A percentile compares a stretch with the other conserved stretches of the same genome.
Conservation (phyloP, 139 green algal species). For the Nannochloris sp. region DNA sequence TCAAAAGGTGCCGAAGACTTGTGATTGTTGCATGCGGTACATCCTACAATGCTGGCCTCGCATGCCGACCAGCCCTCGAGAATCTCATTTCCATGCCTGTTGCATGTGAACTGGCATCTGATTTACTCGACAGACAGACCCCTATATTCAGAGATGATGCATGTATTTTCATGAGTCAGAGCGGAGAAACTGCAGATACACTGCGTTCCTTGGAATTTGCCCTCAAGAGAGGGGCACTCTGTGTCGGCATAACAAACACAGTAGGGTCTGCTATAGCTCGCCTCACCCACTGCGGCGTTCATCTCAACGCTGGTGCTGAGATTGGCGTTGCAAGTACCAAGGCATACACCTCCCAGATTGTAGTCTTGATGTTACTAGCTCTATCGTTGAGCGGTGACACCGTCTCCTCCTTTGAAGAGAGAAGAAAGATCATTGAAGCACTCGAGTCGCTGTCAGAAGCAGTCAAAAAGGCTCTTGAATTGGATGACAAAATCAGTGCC, state of each 20-base stretch:
- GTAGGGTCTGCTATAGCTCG: conserved; percentile 85
- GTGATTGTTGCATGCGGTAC: conserved; percentile 93
- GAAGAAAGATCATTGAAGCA: conserved; percentile 77
- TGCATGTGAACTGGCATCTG: conserved; percentile 83
- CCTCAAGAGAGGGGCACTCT: conserved; percentile 74
- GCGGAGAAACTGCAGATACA: conserved; percentile 94
- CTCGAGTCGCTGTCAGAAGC: conserved; percentile 58
- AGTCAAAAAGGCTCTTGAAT: conserved; percentile 49
- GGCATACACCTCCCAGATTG: conserved; percentile 73
- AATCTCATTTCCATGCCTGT: conserved; percentile 60
- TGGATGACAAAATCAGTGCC: conserved; percentile 66
- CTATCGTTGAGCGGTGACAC: conserved; percentile 83
- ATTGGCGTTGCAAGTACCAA: conserved; percentile 98
- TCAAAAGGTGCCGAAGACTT: conserved; percentile 66
- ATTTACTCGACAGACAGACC: conserved; percentile 79
- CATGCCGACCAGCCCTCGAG: conserved; percentile 47
- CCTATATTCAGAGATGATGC: conserved; percentile 92
- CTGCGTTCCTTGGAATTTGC: conserved; percentile 77
- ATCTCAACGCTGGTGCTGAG: conserved; percentile 88
- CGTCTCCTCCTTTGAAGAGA: conserved; percentile 54
- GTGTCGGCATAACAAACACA: conserved; percentile 96
- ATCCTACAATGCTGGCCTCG: conserved; percentile 81
- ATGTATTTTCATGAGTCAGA: conserved; percentile 87
- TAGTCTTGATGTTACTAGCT: conserved; percentile 86
- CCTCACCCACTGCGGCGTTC: conserved; percentile 83